Conservation (phyloP, 1,139 yeast genomes). For the Taiozyma sp. region DNA sequence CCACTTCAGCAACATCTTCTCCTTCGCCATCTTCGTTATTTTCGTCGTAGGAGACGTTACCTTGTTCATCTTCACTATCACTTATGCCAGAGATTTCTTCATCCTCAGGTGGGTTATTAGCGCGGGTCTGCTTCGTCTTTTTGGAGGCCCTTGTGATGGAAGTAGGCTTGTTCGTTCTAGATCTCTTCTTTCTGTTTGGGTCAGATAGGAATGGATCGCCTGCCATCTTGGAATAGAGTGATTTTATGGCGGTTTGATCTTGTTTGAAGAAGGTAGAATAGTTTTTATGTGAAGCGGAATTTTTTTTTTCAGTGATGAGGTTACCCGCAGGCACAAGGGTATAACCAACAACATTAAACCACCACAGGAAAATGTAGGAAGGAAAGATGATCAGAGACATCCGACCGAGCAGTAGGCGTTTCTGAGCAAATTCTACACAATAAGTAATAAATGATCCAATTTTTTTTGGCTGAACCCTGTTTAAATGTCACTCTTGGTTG, state of each 20-base stretch:
- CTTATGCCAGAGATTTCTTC: slow-evolving; percentile 25
- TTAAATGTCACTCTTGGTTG: background rate
- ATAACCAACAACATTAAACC: background rate
- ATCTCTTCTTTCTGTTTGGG: slow-evolving; percentile 50
- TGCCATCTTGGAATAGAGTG: slow-evolving; percentile 30
- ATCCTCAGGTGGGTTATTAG: slow-evolving; percentile 12
- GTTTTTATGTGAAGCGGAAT: slow-evolving; percentile 1
- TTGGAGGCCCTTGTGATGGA: slow-evolving; percentile 10
- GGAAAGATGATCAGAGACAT: background rate
- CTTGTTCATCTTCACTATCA: slow-evolving; percentile 23
- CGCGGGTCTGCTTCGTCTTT: background rate
- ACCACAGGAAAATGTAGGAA: background rate
- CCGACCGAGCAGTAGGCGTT: background rate
- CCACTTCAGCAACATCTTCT: slow-evolving; percentile 37
- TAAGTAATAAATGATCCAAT: background rate
- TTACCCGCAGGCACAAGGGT: slow-evolving; percentile 7
- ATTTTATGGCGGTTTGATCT: background rate
- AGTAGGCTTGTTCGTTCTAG: slow-evolving; percentile 22
- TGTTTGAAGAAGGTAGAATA: background rate
- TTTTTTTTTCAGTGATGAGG: slow-evolving; percentile 10
- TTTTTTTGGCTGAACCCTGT: background rate
- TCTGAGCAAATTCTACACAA: background rate
- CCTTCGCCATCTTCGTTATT: slow-evolving; percentile 29
- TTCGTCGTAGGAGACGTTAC: slow-evolving; percentile 30
- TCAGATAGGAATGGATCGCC: slow-evolving; percentile 62